phyloP scores from a whole-genome alignment of 306 rosid genomes.

The Sophora flavescens region DNA sequence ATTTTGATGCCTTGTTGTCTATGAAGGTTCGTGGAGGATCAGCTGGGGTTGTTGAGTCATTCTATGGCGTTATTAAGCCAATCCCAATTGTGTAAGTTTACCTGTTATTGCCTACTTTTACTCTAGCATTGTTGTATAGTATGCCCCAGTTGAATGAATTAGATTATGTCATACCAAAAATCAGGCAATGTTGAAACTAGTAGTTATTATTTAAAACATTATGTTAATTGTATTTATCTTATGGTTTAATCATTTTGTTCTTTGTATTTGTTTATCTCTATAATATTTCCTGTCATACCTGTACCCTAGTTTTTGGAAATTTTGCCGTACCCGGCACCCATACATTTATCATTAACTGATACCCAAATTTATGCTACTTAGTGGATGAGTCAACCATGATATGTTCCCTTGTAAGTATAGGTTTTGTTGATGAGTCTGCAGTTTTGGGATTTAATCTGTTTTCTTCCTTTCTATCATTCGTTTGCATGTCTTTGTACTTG shows the following conservation, averaged over 20 bases:
- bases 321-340: background rate
- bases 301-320: background rate
- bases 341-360: background rate
- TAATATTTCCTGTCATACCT: background rate
- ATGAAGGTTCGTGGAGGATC: slow-evolving; percentile 94
- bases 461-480: slow-evolving; percentile 1
- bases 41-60: slow-evolving; percentile 81
- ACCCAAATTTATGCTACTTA: background rate
- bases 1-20: slow-evolving; percentile 34
- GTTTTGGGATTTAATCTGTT: slow-evolving; percentile 31
- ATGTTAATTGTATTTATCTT: background rate
- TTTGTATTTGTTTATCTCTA: background rate
- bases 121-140: background rate
- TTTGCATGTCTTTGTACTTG: slow-evolving; percentile 8
- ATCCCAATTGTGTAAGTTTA: slow-evolving; percentile 74
- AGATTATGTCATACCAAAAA: background rate
- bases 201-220: background rate
- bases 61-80: slow-evolving; percentile 87
- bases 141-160: background rate
- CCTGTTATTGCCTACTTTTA: background rate
- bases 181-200: background rate
- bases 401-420: background rate
- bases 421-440: slow-evolving; percentile 33
- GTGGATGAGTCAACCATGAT: slow-evolving; percentile 4
- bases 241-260: background rate